Conservation (phyloP, 2,329 filamentous ascomycete species). For the Plenodomus tracheiphilus region DNA sequence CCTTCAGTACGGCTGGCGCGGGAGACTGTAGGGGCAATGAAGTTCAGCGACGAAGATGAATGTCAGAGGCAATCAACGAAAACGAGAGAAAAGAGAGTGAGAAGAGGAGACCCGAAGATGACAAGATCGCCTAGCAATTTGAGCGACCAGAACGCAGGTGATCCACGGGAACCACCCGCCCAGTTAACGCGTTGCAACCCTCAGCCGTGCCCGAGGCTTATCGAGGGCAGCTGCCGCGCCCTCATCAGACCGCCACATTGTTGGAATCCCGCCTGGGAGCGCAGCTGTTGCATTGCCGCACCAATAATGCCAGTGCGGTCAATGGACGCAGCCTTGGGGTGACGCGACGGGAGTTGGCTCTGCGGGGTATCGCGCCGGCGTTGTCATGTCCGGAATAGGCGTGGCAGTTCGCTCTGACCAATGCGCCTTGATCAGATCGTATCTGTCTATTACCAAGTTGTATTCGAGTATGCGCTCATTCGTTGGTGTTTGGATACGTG, state of each 20-base stretch:
- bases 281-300: too few species aligned
- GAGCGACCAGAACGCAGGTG: neutral
- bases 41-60: neutral
- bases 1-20: slow-evolving; percentile 4
- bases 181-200: too few species aligned
- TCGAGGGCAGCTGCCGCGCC: neutral
- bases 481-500: neutral
- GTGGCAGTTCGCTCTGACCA: neutral
- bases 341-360: neutral
- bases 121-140: neutral
- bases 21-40: neutral
- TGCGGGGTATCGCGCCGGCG: neutral
- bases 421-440: neutral
- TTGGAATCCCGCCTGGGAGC: too few species aligned
- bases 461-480: neutral
- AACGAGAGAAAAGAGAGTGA: neutral
- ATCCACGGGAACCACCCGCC: neutral
- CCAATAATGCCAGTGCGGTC: too few species aligned
- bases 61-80: neutral
- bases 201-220: neutral
- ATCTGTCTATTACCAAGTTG: neutral
- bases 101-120: neutral
- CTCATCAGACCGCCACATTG: neutral
- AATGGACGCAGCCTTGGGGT: neutral
- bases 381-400: neutral